Conservation (phyloP, 1,139 yeast genomes). For the Debaryomyces psychrophilus region DNA sequence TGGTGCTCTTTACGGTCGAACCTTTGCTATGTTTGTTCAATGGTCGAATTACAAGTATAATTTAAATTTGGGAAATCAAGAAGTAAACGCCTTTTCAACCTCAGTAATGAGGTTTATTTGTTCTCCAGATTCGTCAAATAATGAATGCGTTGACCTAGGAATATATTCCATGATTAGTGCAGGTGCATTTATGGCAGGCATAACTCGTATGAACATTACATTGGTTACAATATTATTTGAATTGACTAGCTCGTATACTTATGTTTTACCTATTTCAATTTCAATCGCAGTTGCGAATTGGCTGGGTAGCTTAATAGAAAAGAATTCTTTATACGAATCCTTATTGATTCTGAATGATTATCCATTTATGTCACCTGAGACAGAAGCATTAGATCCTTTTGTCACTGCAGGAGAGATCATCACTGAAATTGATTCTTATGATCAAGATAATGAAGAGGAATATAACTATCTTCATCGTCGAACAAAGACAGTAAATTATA, state of each 20-base stretch:
- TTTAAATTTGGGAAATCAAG: conserved; percentile 11
- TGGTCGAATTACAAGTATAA: conserved; percentile 23
- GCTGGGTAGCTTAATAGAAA: conserved; percentile 59
- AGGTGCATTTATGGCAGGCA: conserved; percentile 71
- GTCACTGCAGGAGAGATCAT: conserved; percentile 29
- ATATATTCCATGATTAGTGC: conserved; percentile 70
- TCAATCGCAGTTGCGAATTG: conserved; percentile 62
- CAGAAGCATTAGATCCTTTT: conserved; percentile 41
- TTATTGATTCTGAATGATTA: conserved; percentile 54
- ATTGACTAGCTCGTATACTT: conserved; percentile 61
- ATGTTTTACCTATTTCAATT: conserved; percentile 61
- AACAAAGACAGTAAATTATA: neutral
- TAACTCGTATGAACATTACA: conserved; percentile 67
- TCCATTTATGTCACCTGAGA: conserved; percentile 54
- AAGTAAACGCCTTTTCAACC: conserved; percentile 17
- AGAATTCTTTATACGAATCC: conserved; percentile 55
- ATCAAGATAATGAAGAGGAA: conserved; percentile 2
- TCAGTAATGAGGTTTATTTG: conserved; percentile 24
- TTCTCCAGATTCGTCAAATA: conserved; percentile 15
- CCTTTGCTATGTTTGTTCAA: conserved; percentile 53
- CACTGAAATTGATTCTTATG: conserved; percentile 15
- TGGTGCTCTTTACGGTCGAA: conserved; percentile 66
- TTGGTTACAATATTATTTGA: conserved; percentile 63
- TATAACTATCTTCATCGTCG: neutral
- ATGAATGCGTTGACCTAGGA: conserved; percentile 53